Percentiles rank a stretch among this genome's conserved stretches.
phyloP scores from a whole-genome alignment of 306 rosid genomes.

The Mimosa pudica region DNA sequence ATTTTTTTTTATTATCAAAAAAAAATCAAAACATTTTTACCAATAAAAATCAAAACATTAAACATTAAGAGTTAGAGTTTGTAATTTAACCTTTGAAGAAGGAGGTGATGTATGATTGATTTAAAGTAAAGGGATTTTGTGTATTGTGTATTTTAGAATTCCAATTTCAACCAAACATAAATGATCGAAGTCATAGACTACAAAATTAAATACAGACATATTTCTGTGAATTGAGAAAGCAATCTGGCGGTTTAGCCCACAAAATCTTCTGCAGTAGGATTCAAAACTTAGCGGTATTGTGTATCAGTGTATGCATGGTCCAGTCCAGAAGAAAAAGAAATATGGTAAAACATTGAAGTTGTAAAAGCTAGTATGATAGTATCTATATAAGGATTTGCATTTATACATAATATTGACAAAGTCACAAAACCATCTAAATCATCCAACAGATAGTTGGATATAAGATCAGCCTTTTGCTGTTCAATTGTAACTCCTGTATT shows the following conservation, averaged over 20 bases:
- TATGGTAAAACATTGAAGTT: neutral
- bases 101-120: too few relatives aligned
- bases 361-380: neutral
- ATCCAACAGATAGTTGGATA: constrained; percentile 35
- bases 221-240: neutral
- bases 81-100: too few relatives aligned
- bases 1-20: too few relatives aligned
- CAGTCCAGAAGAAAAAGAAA: neutral
- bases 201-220: neutral
- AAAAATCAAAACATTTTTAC: too few relatives aligned
- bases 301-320: too few relatives aligned
- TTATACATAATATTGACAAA: constrained; percentile 22
- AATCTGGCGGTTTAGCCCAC: neutral
- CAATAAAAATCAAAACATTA: too few relatives aligned
- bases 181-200: neutral
- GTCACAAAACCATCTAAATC: constrained; percentile 19
- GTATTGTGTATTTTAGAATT: too few relatives aligned
- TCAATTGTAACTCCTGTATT: neutral
- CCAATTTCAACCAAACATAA: neutral
- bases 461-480: neutral
- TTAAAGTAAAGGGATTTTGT: too few relatives aligned
- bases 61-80: too few relatives aligned
- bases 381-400: neutral
- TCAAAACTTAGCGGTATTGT: neutral
- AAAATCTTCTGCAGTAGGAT: neutral